Evolutionary conservation across 306 rosid genomes (phyloP), one percentile per base, ranked within the genome.

Genomic region (Erythrophleum fordii): DNA sequence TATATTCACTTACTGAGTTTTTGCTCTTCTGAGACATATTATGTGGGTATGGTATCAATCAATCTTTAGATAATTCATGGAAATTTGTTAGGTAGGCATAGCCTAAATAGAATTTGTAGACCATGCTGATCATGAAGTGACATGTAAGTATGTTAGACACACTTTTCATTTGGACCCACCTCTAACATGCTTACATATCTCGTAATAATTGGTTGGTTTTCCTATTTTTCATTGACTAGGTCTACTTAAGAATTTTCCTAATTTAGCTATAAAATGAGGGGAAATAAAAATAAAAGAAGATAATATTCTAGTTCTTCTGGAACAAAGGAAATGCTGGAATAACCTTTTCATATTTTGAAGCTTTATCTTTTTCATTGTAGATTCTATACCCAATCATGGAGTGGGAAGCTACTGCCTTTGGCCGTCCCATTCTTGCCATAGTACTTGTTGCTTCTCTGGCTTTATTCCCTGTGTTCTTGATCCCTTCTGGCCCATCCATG

Each of bases 401-500:
- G 73, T 96, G 99, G 99, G 99, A 96, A 92, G 97, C 99, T 26
- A 93, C 99, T 79, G 89, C 97, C 77, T 96, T 96, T 81, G 97
- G 99, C 79, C 97, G 97, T 74, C 99, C 99, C 5, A 93, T 81
- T 88, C 98, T 96, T 83, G 97, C 97, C 75, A 29, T 92, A 44
- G 86, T 88, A 83, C 97, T 96, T 5, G 88, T 93, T 76, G 97
- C 93, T 84, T 96, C 99, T 83, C 82, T 96, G 72, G 97, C 98
- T 55, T 81, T 93, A 53, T 96, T 96, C 84, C 99, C 99, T 3
- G 94, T 89, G 65, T 67, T 96, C 48, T 77, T 96, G 67, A 84
- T 96, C 70, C 99, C 98, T 75, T 93, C 99, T 39, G 98, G 97
- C 53, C 99, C 99, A 82, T 96, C 99, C 85, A 93, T 96, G 99